A percentile compares a stretch with the other conserved stretches of the same genome.
phyloP scores from a whole-genome alignment of 2,329 filamentous ascomycete genomes.

The Pyricularia sp. region DNA sequence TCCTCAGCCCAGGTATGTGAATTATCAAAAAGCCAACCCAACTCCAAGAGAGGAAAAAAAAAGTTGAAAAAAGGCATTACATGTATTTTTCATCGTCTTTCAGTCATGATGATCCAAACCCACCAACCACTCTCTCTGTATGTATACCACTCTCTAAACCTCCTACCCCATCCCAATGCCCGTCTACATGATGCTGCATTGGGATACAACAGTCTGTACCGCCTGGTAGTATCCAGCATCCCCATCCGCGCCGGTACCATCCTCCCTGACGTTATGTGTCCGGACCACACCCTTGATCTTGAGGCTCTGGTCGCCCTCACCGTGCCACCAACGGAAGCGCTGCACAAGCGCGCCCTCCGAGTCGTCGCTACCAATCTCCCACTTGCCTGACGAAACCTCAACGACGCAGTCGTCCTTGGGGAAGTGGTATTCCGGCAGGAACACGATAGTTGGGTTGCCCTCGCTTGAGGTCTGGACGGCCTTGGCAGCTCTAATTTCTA shows the following conservation, averaged over 20 bases:
- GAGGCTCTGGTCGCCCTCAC: slow-evolving; percentile 71
- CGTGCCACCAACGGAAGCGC: slow-evolving; percentile 86
- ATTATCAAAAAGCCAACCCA: neutral
- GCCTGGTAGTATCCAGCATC: slow-evolving; percentile 67
- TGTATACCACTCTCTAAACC: neutral
- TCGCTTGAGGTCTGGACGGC: slow-evolving; percentile 21
- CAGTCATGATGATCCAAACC: neutral
- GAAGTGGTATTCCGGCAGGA: slow-evolving; percentile 88
- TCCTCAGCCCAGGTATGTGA: neutral
- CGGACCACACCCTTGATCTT: slow-evolving; percentile 66
- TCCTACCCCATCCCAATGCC: neutral
- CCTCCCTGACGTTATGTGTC: slow-evolving; percentile 43
- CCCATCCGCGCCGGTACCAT: slow-evolving; percentile 49
- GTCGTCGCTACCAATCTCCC: slow-evolving; percentile 71
- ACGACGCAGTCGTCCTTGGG: slow-evolving; percentile 64
- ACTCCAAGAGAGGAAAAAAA: neutral
- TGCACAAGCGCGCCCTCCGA: slow-evolving; percentile 62
- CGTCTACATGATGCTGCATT: slow-evolving; percentile 43
- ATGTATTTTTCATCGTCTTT: neutral
- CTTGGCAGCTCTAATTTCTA: slow-evolving; percentile 56
- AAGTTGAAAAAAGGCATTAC: neutral
- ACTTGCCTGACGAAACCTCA: slow-evolving; percentile 76
- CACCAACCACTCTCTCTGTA: neutral
- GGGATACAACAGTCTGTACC: slow-evolving; percentile 31
- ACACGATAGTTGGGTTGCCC: slow-evolving; percentile 64